phyloP scores from a whole-genome alignment of 352 stramenopile genomes.

The Pythium volutum region DNA sequence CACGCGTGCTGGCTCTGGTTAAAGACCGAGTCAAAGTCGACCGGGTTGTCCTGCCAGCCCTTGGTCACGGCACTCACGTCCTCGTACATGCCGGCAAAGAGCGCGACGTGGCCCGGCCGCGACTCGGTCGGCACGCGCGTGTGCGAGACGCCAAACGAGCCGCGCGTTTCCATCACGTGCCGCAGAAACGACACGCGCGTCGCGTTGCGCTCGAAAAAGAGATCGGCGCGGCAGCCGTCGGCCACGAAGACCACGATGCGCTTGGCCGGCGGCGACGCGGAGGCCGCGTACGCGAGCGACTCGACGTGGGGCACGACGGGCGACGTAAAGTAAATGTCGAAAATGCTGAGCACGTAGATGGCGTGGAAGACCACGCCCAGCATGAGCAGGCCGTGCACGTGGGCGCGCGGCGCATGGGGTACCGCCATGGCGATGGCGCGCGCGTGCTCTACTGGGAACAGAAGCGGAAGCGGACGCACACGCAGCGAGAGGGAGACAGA shows the following conservation, averaged over 20 bases:
- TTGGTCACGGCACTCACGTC: slow-evolving; percentile 88
- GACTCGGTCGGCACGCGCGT: slow-evolving; percentile 86
- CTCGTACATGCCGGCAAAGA: slow-evolving; percentile 88
- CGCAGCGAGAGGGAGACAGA: too few species aligned
- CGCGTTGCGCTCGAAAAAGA: slow-evolving; percentile 70
- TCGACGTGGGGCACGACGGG: slow-evolving; percentile 69
- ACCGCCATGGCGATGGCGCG: too few species aligned
- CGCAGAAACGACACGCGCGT: slow-evolving; percentile 63
- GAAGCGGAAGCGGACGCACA: too few species aligned
- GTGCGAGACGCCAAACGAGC: slow-evolving; percentile 82
- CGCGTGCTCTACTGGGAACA: too few species aligned
- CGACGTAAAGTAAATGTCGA: slow-evolving; percentile 90
- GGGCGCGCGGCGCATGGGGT: not conserved
- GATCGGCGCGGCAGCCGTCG: slow-evolving; percentile 81
- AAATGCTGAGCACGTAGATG: slow-evolving; percentile 87
- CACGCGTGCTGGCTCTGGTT: slow-evolving; percentile 71
- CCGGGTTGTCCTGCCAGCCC: slow-evolving; percentile 83
- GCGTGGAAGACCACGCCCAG: slow-evolving; percentile 79
- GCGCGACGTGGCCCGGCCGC: slow-evolving; percentile 74
- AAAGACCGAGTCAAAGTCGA: slow-evolving; percentile 87
- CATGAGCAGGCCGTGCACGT: slow-evolving; percentile 38
- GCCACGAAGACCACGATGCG: slow-evolving; percentile 81
- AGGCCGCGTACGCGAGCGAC: slow-evolving; percentile 36
- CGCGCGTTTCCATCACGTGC: slow-evolving; percentile 43
- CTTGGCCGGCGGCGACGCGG: slow-evolving; percentile 27